Base-by-base conservation (phyloP, 768 basidiomycete genomes). In the Tylopilus felleus region DNA sequence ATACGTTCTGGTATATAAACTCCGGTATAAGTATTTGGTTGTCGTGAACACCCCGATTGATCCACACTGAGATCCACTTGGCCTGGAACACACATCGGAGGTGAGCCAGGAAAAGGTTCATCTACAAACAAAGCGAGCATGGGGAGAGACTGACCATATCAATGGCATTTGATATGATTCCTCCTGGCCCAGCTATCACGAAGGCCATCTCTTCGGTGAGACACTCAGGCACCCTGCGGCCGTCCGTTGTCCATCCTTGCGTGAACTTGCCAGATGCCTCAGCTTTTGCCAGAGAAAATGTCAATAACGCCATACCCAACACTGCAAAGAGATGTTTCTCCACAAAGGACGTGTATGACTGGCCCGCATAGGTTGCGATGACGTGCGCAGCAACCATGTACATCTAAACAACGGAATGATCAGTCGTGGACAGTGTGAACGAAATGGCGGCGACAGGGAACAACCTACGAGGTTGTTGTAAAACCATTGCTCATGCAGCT, bases 161-260 rank as follows among this genome's bases (percentile, higher is more conserved):
- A 17, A 70, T 52, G 0, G 67, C 69, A 23, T 56, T 76, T 29
- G 77, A 75, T 27, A 78, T 75, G n/a, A 80, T 40, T 1, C 77
- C 79, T 2, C 74, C 76, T 0, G 77, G 54, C 6, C 77, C 78
- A 5, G 75, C 72, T 14, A 61, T 57, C 16, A 69, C 27, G 0
- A 64, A 59, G 7, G 52, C 60, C 6, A 31, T 52, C 0, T 68
- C 58, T 45, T 73, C 71, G 1, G 54, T 56, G 17, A 73, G 65
- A 57, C 64, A 69, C 28, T 61, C 36, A 2, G 75, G 73, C 0
- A 77, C 62, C 21, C 68, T 56, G 21, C 74, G 58, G 1, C 74
- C 72, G 14, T 53, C 56, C n/a, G 31, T 45, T 2, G 67, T 62
- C 73, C 72, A 76, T 3, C 64, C 61, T 39, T 73, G 72, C 1